Evolutionary conservation across 1,284 basidiomycete genomes (phyloP).

Genomic region (Amylostereum chailletii): DNA sequence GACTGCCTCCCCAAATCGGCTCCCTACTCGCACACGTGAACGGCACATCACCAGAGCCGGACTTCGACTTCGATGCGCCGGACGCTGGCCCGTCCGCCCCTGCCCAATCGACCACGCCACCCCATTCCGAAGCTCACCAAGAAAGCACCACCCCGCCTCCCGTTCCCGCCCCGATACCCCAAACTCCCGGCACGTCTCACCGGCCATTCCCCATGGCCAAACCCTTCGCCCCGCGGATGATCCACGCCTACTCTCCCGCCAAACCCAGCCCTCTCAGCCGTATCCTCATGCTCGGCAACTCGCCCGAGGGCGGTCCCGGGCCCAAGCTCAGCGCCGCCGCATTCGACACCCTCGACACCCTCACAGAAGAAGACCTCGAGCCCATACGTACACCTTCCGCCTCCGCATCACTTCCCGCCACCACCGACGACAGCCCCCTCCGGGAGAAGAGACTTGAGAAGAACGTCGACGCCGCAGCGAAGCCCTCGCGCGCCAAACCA

Average conservation of each 20-base stretch:
- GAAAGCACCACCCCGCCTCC: neutral
- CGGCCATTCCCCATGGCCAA: conserved; percentile 61
- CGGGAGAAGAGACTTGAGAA: conserved; percentile 33
- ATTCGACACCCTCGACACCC: conserved; percentile 2
- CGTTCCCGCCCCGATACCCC: conserved; percentile 14
- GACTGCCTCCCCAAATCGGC: conserved; percentile 36
- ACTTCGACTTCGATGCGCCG: too few species aligned
- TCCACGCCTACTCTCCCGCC: conserved; percentile 69
- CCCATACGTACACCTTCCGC: neutral
- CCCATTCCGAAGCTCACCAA: neutral
- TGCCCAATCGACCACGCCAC: conserved; percentile 2
- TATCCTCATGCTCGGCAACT: conserved; percentile 60
- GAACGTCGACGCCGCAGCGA: conserved; percentile 12
- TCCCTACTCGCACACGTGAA: conserved; percentile 18
- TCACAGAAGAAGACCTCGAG: neutral
- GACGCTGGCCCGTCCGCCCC: conserved; percentile 3
- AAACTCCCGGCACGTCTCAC: conserved; percentile 15
- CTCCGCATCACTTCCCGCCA: neutral
- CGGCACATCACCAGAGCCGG: conserved; percentile 10
- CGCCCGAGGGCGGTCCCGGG: conserved; percentile 33
- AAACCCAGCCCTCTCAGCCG: conserved; percentile 70
- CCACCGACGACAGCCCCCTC: conserved; percentile 25
- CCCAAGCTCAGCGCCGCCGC: conserved; percentile 18
- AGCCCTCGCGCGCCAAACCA: neutral
- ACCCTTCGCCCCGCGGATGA: conserved; percentile 55